Conservation (phyloP, 2,329 filamentous ascomycete genomes). For the Hymenoscyphus fructigenus region DNA sequence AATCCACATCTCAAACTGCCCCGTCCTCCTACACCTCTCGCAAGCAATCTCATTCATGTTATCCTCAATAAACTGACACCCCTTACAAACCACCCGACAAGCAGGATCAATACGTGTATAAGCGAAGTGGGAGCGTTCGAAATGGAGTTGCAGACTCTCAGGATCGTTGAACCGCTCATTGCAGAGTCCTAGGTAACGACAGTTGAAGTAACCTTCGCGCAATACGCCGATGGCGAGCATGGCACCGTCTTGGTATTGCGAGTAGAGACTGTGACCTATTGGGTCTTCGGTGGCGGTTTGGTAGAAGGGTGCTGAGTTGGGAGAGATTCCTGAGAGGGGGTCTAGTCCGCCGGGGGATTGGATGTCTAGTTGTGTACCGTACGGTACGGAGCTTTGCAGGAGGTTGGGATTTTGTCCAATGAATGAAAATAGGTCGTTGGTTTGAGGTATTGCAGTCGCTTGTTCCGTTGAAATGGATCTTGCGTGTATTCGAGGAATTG, state of each 20-base stretch:
- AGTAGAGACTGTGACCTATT: slow-evolving; percentile 20
- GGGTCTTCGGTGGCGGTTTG: slow-evolving; percentile 9
- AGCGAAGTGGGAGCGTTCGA: slow-evolving; percentile 28
- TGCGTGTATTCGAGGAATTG: neutral
- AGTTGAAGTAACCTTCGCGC: slow-evolving; percentile 20
- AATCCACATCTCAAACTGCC: slow-evolving; percentile 27
- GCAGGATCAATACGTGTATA: slow-evolving; percentile 30
- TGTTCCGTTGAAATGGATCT: slow-evolving; percentile 14
- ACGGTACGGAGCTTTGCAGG: slow-evolving; percentile 4
- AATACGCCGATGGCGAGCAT: slow-evolving; percentile 28
- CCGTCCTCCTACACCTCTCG: slow-evolving; percentile 16
- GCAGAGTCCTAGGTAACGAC: slow-evolving; percentile 25
- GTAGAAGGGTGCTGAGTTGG: slow-evolving; percentile 8
- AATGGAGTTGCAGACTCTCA: slow-evolving; percentile 29
- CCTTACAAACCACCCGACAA: slow-evolving; percentile 25
- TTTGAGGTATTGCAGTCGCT: slow-evolving; percentile 13
- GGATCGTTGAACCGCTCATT: slow-evolving; percentile 17
- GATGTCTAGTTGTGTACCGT: slow-evolving; percentile 13
- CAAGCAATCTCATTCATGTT: slow-evolving; percentile 16
- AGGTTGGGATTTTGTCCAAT: slow-evolving; percentile 24
- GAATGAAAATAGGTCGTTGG: slow-evolving; percentile 22
- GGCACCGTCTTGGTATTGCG: slow-evolving; percentile 22
- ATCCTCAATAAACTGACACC: slow-evolving; percentile 19
- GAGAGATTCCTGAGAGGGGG: slow-evolving; percentile 16
- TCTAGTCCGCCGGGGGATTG: slow-evolving; percentile 19